These are phyloP conservation scores for Corymbia calophylla DNA, from an alignment of 441 rosid species.

Conservation along the genomic window DNA sequence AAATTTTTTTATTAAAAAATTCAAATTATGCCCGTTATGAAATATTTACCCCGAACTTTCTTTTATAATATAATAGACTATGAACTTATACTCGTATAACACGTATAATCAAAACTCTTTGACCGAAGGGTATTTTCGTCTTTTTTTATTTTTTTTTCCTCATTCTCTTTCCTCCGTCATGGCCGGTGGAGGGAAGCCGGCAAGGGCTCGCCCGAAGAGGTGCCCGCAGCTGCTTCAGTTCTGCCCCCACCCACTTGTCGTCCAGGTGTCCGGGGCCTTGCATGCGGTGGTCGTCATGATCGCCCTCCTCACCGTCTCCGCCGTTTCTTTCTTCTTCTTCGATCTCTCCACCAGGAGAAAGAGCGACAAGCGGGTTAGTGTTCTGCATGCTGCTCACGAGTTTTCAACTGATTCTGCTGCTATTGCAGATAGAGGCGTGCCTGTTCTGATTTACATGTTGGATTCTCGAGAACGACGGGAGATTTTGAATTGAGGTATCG, in stretches of 20 bases:
- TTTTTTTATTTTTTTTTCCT: no score
- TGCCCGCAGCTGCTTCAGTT: slow-evolving; percentile 5
- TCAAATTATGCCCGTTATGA: no score
- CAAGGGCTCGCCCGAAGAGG: slow-evolving; percentile 5
- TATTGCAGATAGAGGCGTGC: not conserved
- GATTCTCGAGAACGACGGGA: not conserved
- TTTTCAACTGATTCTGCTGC: not conserved
- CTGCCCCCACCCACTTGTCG: no score
- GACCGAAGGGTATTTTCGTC: no score
- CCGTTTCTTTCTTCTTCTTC: slow-evolving; percentile 44
- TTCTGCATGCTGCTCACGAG: not conserved
- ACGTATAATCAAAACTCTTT: no score
- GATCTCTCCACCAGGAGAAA: slow-evolving; percentile 10
- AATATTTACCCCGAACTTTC: no score
- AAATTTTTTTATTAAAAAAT: no score
- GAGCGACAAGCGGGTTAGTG: not conserved
- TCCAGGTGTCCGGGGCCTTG: slow-evolving; percentile 45
- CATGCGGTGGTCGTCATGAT: slow-evolving; percentile 38
- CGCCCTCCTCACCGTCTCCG: slow-evolving; percentile 57
- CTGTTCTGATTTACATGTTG: not conserved
- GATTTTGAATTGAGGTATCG: slow-evolving; percentile 15
- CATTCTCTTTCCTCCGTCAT: no score
- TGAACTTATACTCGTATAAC: no score
- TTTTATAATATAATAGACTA: no score
- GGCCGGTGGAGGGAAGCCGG: no score